phyloP scores from a whole-genome alignment of 257 asterid genomes.

The Solanum medicagineum region DNA sequence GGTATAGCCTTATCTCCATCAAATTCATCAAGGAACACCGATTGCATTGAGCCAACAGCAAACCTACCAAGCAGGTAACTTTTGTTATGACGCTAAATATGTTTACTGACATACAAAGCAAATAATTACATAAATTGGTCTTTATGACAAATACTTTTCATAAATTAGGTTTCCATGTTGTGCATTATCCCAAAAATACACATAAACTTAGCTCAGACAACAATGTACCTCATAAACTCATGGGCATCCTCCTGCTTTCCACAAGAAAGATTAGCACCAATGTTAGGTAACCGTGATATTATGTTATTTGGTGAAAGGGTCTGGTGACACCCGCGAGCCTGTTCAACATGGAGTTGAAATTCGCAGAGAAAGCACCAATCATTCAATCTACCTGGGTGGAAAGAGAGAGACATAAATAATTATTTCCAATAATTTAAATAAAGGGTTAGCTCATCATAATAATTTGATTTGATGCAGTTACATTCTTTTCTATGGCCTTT shows the following conservation, averaged over 20 bases:
- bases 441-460: neutral
- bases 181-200: neutral
- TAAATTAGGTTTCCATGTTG: neutral
- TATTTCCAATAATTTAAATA: neutral
- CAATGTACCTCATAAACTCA: constrained; percentile 83
- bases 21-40: constrained; percentile 80
- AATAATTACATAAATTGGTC: neutral
- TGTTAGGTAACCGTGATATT: constrained; percentile 69
- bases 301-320: constrained; percentile 89
- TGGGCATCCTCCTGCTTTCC: constrained; percentile 99
- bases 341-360: constrained; percentile 69
- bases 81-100: neutral
- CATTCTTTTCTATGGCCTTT: constrained; percentile 69
- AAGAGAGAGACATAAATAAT: neutral
- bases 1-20: constrained; percentile 84
- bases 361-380: constrained; percentile 96
- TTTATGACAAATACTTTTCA: neutral
- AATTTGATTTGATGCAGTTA: constrained; percentile 13
- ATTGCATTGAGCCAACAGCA: constrained; percentile 96
- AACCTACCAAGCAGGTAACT: constrained; percentile 38
- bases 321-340: constrained; percentile 33
- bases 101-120: neutral
- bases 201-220: neutral
- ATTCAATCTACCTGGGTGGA: constrained; percentile 48
- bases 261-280: constrained; percentile 87